Conservation (phyloP, 1,284 basidiomycete species). For the Ustilago xerochloae region DNA sequence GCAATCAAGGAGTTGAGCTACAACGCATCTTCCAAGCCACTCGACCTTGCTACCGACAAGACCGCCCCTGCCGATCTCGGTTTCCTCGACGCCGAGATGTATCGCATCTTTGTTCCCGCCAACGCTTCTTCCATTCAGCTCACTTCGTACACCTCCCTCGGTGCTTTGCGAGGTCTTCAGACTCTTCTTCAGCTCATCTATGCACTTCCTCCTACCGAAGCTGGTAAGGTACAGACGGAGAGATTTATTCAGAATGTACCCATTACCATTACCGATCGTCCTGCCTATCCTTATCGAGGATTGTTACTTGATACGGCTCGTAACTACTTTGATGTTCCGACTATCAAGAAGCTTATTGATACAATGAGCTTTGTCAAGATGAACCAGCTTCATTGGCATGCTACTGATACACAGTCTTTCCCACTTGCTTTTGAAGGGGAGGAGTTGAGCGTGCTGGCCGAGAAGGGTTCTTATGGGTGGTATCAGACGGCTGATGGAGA, state of each 20-base stretch:
- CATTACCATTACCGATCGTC: constrained; percentile 69
- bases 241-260: constrained; percentile 71
- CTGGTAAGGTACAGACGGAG: not conserved
- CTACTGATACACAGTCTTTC: constrained; percentile 75
- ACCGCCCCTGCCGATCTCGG: constrained; percentile 23
- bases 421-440: constrained; percentile 73
- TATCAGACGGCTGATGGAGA: constrained; percentile 49
- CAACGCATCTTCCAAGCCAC: constrained; percentile 7
- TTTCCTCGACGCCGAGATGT: constrained; percentile 72
- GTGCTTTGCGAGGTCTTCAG: constrained; percentile 81
- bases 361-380: constrained; percentile 89
- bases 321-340: constrained; percentile 72
- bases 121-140: constrained; percentile 76
- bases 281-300: constrained; percentile 73
- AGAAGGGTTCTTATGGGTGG: constrained; percentile 78
- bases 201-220: constrained; percentile 66
- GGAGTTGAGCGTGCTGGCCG: constrained; percentile 74
- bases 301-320: constrained; percentile 83
- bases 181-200: constrained; percentile 81
- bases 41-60: constrained; percentile 27
- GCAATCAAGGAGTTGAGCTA: constrained; percentile 21
- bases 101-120: constrained; percentile 75
- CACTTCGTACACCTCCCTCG: constrained; percentile 78
- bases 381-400: constrained; percentile 80
- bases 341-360: constrained; percentile 80